Evolutionary conservation across 2,329 filamentous ascomycete species (phyloP).

Genomic region (Scortechinia acanthostroma): DNA sequence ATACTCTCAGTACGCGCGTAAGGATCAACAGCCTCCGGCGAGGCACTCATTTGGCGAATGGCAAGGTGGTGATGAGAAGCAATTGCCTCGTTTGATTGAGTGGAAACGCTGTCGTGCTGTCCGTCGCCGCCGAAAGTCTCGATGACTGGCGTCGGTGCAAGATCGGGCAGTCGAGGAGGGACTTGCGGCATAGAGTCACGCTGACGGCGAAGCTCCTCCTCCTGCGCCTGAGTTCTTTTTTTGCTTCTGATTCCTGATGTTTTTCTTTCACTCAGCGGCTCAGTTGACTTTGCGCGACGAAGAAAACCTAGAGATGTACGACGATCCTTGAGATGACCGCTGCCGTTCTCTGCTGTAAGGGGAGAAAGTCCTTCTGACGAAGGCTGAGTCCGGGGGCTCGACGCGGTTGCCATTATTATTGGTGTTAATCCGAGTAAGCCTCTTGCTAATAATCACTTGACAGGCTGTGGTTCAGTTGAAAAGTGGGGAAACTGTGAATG

Average conservation of each 20-base stretch:
- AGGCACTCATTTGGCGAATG: slow-evolving; percentile 38
- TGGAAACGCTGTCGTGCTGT: slow-evolving; percentile 54
- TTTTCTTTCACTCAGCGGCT: slow-evolving; percentile 8
- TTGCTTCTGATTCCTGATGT: neutral
- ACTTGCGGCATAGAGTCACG: neutral
- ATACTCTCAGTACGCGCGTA: slow-evolving; percentile 87
- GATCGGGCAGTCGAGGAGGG: slow-evolving; percentile 17
- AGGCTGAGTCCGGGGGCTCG: neutral
- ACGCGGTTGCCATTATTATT: neutral
- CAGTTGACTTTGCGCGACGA: slow-evolving; percentile 13
- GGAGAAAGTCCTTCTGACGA: neutral
- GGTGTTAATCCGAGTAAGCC: no score
- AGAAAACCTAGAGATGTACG: slow-evolving; percentile 11
- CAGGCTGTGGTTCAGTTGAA: no score
- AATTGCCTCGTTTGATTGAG: slow-evolving; percentile 33
- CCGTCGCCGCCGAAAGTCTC: slow-evolving; percentile 54
- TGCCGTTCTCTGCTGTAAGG: neutral
- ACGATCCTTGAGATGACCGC: slow-evolving; percentile 3
- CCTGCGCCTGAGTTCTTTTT: neutral
- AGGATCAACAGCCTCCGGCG: slow-evolving; percentile 47
- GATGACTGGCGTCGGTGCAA: slow-evolving; percentile 36
- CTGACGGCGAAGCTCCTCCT: neutral
- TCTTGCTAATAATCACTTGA: no score
- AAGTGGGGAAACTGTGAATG: no score
- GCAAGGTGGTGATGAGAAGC: slow-evolving; percentile 34